These are phyloP conservation scores for Thuja plicata DNA, from an alignment of 83 land plant genomes.

Conservation along the genomic window DNA sequence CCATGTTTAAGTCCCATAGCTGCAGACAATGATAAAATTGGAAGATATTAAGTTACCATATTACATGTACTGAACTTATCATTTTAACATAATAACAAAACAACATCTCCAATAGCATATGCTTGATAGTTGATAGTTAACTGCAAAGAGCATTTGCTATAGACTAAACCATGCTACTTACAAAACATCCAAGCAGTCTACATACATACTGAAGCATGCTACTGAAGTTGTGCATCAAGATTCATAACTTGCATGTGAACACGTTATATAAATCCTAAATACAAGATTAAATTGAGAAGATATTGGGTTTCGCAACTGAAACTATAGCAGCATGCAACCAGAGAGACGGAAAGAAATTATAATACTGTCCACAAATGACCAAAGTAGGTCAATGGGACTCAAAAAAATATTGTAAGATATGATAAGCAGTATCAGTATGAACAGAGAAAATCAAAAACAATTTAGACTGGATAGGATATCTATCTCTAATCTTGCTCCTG, in stretches of 20 bases:
- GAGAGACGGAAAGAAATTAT: neutral
- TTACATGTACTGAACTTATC: neutral
- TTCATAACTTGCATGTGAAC: neutral
- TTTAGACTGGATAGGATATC: neutral
- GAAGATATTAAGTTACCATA: neutral
- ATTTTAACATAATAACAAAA: neutral
- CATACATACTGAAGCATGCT: neutral
- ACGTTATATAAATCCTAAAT: neutral
- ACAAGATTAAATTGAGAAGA: neutral
- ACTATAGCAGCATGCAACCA: neutral
- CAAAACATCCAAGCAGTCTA: neutral
- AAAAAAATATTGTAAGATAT: neutral
- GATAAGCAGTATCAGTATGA: neutral
- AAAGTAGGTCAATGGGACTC: neutral
- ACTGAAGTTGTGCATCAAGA: neutral
- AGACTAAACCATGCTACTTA: neutral
- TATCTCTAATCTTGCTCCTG: neutral
- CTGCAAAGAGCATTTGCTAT: neutral
- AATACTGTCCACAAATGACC: neutral
- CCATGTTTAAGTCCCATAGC: conserved; percentile 93
- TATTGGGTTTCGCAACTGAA: neutral
- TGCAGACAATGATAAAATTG: conserved; percentile 22
- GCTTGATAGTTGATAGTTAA: neutral
- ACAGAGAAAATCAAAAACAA: neutral
- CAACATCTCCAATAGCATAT: neutral